Evolutionary conservation across 1,284 basidiomycete genomes (phyloP), one percentile per base, ranked within the genome.

Genomic region (Trametes hirsuta): DNA sequence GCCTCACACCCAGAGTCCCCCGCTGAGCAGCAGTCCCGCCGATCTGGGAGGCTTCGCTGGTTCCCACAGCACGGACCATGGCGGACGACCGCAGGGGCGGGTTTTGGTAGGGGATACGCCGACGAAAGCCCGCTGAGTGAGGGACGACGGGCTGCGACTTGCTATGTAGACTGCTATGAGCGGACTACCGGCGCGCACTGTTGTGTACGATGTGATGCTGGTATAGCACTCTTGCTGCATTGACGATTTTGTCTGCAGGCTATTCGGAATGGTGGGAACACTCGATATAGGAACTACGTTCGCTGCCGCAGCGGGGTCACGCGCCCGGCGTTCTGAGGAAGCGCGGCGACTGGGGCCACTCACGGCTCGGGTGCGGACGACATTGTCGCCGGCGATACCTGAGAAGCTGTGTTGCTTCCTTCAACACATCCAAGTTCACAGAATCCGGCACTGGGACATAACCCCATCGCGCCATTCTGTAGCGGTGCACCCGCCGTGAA

Each of bases 61-160:
- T 14, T 34, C 41, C 3, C n/a, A 25, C 42, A 51, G 45, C 30
- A 21, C 55, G 42, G 49, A 40, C 14, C 14, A 44, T 44, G 54
- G 37, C 41, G 53, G 51, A 15, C 45, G 45, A 18, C 18, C 41
- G 8, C 50, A 55, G 11, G 53, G 62, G 11, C 55, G 60, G 12
- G 40, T 69, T 4, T 57, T 68, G 35, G 67, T 66, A 6, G 49
- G 59, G 42, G 69, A 63, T 35, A 71, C 71, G 25, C 71, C 71
- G n/a, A 72, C 69, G 14, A 70, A 68, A 61, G 37, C 45, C 30
- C 55, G 58, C 34, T 62, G 52, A 62, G 15, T n/a, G 18, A 37
- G 36, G 25, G 8, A n/a, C 30, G 30, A 30, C 30, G 30, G 30
- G 30, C 30, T 30, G 30, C 30, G 30, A 30, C 2, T 4, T 18